These are phyloP conservation scores for Nyctanthes arbortristis DNA, from an alignment of 257 asterid species.

Conservation along the genomic window DNA sequence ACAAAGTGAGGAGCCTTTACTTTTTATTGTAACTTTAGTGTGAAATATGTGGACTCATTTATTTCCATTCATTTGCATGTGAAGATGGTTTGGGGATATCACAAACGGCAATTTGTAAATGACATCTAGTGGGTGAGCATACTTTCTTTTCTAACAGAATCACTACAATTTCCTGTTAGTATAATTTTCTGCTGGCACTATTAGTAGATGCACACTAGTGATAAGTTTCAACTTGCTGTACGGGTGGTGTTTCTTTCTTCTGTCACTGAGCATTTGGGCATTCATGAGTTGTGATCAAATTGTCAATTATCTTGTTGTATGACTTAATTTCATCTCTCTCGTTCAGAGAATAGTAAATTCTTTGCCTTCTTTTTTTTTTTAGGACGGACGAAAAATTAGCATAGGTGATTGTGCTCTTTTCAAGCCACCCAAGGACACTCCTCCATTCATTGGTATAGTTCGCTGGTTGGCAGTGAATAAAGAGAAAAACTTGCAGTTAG, in stretches of 20 bases:
- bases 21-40: neutral
- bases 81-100: neutral
- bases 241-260: slow-evolving; percentile 4
- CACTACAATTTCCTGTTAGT: neutral
- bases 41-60: neutral
- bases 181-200: neutral
- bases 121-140: neutral
- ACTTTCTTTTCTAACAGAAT: neutral
- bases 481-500: slow-evolving; percentile 51
- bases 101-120: neutral
- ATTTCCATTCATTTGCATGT: neutral
- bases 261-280: neutral
- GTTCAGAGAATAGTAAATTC: neutral
- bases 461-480: slow-evolving; percentile 45
- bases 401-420: slow-evolving; percentile 89
- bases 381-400: slow-evolving; percentile 69
- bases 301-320: neutral
- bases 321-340: neutral
- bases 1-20: neutral
- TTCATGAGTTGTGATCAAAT: neutral
- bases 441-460: slow-evolving; percentile 77
- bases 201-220: neutral
- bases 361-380: slow-evolving; percentile 25
- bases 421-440: slow-evolving; percentile 67
- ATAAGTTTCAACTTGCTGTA: neutral